Evolutionary conservation across 148 eudicot genomes (phyloP), one percentile per base, ranked within the genome.

Genomic region (Chenopodium berlandieri): DNA sequence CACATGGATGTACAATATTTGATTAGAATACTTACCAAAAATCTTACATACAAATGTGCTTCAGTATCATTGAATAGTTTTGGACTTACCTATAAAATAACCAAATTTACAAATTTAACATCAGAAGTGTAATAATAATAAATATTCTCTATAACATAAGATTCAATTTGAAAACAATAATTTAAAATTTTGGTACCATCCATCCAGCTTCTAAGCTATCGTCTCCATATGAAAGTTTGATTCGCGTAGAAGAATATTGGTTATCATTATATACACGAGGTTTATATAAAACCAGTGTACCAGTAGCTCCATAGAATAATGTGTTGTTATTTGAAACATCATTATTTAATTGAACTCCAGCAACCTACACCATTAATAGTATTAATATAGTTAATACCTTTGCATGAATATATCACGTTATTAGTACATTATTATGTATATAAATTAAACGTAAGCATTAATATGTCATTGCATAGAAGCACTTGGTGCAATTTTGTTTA

Each of bases 201-300:
- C 72, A 65, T 11, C 80, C 80, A 2, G 62, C 80, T 65, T 78
- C 80, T 25, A 78, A 25, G 40, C 62, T 78, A 14, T 78, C 80
- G 4, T 10, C 7, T 2, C 60, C 80, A 78, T 78, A n/a, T 25
- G 20, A 25, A 1, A 78, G 73, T 78, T 78, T 78, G 10, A 67
- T 78, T 4, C 80, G 71, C 23, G 31, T 27, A n/a, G 63, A 10
- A 4, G 80, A 78, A 73, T 62, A 78, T 66, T 78, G 80, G 10
- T 5, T 9, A 6, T 25, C n/a, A 5, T 46, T 48, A 10, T 47
- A 5, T 4, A 66, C 73, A 10, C 19, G 27, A 5, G 73, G 73
- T 44, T 78, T 65, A 47, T 78, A 27, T 14, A 78, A 4, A 11
- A 14, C 22, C 7, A 30, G 7, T 66, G 32, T 40, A 47, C 67